A percentile compares a stretch with the other conserved stretches of the same genome.
Conservation (phyloP, 129 eudicot species). For the Centella asiatica region DNA sequence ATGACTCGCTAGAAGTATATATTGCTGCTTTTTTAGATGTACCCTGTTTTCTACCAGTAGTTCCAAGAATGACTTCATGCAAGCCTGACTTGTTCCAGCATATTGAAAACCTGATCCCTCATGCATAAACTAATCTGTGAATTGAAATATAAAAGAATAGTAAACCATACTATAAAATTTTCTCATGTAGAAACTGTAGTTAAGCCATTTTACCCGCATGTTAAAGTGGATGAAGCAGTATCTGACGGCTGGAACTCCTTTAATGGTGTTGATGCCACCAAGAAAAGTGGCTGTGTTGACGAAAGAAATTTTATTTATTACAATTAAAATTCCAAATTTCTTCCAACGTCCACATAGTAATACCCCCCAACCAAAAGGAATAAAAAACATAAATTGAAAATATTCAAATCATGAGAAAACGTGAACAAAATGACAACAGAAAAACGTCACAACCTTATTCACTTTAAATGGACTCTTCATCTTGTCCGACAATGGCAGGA, state of each 20-base stretch:
- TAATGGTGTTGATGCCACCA: constrained; percentile 66
- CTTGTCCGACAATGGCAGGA: constrained; percentile 45
- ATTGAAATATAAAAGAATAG: not conserved
- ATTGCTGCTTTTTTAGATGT: constrained; percentile 82
- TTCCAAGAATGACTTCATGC: constrained; percentile 94
- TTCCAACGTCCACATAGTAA: too few species aligned
- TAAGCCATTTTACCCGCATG: constrained; percentile 64
- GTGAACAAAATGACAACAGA: constrained; percentile 5
- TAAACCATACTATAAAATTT: not conserved
- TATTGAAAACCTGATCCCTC: constrained; percentile 4
- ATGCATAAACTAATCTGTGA: not conserved
- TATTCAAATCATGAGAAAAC: not conserved
- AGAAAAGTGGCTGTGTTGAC: constrained; percentile 59
- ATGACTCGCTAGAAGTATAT: constrained; percentile 73
- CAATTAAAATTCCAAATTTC: too few species aligned
- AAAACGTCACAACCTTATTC: constrained; percentile 66
- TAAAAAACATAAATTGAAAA: not conserved
- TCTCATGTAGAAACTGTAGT: not conserved
- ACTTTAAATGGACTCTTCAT: constrained; percentile 63
- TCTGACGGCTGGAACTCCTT: constrained; percentile 86
- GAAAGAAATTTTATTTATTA: not conserved
- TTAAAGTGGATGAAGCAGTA: constrained; percentile 68
- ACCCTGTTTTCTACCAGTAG: constrained; percentile 96
- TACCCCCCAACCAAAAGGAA: too few species aligned
- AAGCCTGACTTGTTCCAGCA: constrained; percentile 14